Base-by-base conservation (phyloP, 2,329 filamentous ascomycete species). In the Cytospora piceicola region DNA sequence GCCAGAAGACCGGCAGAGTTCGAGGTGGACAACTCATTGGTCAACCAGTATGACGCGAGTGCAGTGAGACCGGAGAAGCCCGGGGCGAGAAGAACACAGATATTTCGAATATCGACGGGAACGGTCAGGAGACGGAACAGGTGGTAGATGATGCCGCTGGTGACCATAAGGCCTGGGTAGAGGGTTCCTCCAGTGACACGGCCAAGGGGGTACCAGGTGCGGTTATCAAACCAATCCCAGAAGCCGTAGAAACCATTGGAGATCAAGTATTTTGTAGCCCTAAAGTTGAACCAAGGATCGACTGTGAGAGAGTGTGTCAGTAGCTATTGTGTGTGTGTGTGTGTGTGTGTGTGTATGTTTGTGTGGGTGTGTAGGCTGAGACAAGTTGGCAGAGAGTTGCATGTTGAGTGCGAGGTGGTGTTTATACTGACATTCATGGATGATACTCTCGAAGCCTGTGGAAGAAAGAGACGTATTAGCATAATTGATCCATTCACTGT, bases 171-270 rank as follows among this genome's bases (percentile, higher is more conserved):
- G 73, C 95, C 95, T 59, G 95, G 95, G 78, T 99, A 99, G 69
- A 99, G 87, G n/a, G 95, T 99, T 75, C 95, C 95, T 80, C 95
- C 95, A 67, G 95, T 99, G 76, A 99, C 95, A 82, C 95, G 93
- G 73, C 95, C 95, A 68, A 99, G 90, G 73, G 95, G 95, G 80
- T 99, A 94, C 95, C 95, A 99, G 88, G 95, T 99, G 83, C 95
- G 90, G 83, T 99, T 95, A 80, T 99, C 95, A 76, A 99, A 99
- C 95, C 95, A 99, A 79, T 99, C 94, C 95, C 95, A 99, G 78
- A 99, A 99, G 79, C 91, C 93, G 80, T 97, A 96, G 82, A 99
- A 98, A 73, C 95, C 95, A 88, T 99, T 88, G 76, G 94, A 88
- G 64, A 99, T 92, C 64, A 99, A 87, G 76, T 99, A 98, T 81